Conservation (phyloP, 495 filamentous ascomycete species). For the Penicillium simplicissimum region DNA sequence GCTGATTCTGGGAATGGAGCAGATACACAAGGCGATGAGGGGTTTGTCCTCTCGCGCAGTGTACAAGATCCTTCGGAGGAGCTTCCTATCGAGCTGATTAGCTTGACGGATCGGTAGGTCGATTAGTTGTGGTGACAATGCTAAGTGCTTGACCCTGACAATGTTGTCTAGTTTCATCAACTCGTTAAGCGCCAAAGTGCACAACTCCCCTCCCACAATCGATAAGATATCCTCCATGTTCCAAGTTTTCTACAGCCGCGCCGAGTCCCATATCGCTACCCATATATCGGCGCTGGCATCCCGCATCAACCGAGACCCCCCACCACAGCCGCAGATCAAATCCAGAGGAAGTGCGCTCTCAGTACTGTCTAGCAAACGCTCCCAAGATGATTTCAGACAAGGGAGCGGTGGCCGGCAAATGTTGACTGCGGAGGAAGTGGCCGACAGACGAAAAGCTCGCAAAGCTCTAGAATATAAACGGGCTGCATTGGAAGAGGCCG, state of each 20-base stretch:
- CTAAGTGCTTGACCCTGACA: not conserved
- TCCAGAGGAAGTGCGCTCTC: slow-evolving; percentile 23
- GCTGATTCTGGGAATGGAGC: slow-evolving; percentile 55
- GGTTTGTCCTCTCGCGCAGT: slow-evolving; percentile 45
- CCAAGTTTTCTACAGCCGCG: slow-evolving; percentile 89
- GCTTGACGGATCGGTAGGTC: slow-evolving; percentile 78
- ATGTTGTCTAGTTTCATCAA: slow-evolving; percentile 73
- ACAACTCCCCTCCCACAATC: slow-evolving; percentile 78
- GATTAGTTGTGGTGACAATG: not conserved
- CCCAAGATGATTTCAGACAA: slow-evolving; percentile 31
- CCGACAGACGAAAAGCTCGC: slow-evolving; percentile 73
- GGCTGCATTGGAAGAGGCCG: slow-evolving; percentile 80
- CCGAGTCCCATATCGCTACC: slow-evolving; percentile 79
- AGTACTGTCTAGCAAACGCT: slow-evolving; percentile 26
- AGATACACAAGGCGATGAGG: slow-evolving; percentile 50
- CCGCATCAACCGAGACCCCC: slow-evolving; percentile 64
- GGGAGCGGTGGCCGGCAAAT: slow-evolving; percentile 71
- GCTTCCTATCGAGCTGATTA: slow-evolving; percentile 88
- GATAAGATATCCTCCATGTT: slow-evolving; percentile 84
- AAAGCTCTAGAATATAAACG: slow-evolving; percentile 75
- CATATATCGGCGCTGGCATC: slow-evolving; percentile 83
- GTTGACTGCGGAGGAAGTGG: slow-evolving; percentile 84
- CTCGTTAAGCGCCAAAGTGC: slow-evolving; percentile 82
- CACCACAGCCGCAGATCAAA: slow-evolving; percentile 48
- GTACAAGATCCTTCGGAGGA: slow-evolving; percentile 71